Base-by-base conservation (phyloP, 1,284 basidiomycete genomes). In the Lentinula novae-zelandiae region DNA sequence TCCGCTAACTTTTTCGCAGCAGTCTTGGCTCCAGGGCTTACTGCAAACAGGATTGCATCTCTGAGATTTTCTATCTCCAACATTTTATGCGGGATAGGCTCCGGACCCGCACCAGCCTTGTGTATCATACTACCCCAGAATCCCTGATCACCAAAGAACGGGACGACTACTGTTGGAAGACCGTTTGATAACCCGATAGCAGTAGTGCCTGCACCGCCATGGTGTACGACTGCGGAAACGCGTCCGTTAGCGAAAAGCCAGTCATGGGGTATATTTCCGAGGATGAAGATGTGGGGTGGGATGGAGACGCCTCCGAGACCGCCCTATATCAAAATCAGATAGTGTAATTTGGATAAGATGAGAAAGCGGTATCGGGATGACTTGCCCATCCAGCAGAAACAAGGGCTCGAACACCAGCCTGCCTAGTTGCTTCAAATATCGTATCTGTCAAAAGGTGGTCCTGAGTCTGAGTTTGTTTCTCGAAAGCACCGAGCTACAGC, bases 71-170 rank as follows among this genome's bases (percentile, higher is more conserved):
- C 77, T 0, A 74, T 75, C 15, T 72, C 77, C 7, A 89, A 73
- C 31, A 80, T 69, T 59, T 81, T 82, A 40, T 84, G 80, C 5
- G 80, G 82, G 56, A 86, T 85, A 3, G 85, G 85, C 39, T 75
- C 71, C 0, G 86, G 85, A 5, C 88, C 88, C 1, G 86, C 86
- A 8, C 84, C 85, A 15, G 86, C 80, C 61, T 76, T 77, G 57
- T 84, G 74, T n/a, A 89, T 83, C 81, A 87, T 87, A 51, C 68
- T 69, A 74, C 78, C 78, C 77, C 76, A 80, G 60, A 78, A 81
- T 2, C 67, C 71, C 67, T 90, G 87, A 67, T 90, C 88, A 0
- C 87, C 87, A 69, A 89, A 89, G 73, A 86, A 89, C 0, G 86
- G 86, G 1, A 88, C 82, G 0, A 89, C 78, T 7, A 88, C 81